phyloP scores from a whole-genome alignment of 306 rosid genomes.

The Pterocarpus macrocarpus region DNA sequence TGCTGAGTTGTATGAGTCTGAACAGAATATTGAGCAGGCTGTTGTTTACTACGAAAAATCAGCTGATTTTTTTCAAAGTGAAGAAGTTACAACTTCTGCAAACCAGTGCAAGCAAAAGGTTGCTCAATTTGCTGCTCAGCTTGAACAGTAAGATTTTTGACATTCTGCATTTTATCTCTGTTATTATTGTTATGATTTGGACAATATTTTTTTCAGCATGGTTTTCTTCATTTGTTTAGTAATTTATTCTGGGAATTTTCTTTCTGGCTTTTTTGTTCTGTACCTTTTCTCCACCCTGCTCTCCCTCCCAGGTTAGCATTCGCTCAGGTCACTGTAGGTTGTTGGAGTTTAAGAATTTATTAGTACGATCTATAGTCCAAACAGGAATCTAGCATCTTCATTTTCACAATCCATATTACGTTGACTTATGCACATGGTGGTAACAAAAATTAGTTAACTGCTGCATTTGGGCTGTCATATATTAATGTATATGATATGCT shows the following conservation, averaged over 20 bases:
- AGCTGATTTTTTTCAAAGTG: constrained; percentile 90
- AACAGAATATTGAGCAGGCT: constrained; percentile 83
- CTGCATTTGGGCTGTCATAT: constrained; percentile 4
- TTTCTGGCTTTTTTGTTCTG: constrained; percentile 25
- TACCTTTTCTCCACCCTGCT: background rate
- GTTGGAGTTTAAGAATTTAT: constrained; percentile 33
- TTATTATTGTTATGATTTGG: constrained; percentile 24
- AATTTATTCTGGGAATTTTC: constrained; percentile 17
- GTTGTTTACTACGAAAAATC: constrained; percentile 82
- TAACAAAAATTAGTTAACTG: constrained; percentile 18
- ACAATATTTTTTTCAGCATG: constrained; percentile 5
- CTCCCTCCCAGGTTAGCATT: constrained; percentile 17
- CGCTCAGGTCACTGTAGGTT: constrained; percentile 14
- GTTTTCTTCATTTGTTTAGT: constrained; percentile 24
- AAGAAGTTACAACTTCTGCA: constrained; percentile 88
- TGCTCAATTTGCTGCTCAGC: constrained; percentile 92
- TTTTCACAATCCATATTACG: constrained; percentile 27
- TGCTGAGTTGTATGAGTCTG: constrained; percentile 90
- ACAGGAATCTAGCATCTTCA: constrained; percentile 33
- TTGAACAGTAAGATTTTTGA: constrained; percentile 78
- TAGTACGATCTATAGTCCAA: constrained; percentile 27
- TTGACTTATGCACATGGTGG: constrained; percentile 18
- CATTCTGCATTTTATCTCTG: constrained; percentile 27
- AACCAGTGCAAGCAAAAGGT: constrained; percentile 97
- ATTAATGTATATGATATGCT: constrained; percentile 16